Evolutionary conservation across 257 asterid genomes (phyloP).

Genomic region (Salvia splendens): DNA sequence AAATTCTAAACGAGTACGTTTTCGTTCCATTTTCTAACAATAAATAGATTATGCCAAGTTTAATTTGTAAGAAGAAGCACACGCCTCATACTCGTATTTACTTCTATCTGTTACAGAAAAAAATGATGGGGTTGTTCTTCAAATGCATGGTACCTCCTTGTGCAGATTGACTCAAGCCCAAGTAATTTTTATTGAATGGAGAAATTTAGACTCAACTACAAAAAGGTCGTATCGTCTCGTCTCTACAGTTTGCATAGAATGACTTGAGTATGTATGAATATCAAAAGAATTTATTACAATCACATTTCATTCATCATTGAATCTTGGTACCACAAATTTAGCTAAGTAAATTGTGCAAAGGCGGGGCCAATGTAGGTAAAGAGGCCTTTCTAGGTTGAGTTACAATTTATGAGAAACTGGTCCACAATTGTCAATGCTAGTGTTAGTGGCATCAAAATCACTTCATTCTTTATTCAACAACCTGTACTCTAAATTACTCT

Average conservation of each 20-base stretch:
- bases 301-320: not conserved
- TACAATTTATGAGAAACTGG: too few species aligned
- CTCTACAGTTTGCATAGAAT: too few species aligned
- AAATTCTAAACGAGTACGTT: slow-evolving; percentile 59
- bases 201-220: not conserved
- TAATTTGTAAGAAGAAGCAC: too few species aligned
- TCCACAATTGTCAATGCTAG: too few species aligned
- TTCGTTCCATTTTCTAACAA: not conserved
- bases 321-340: slow-evolving; percentile 2
- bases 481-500: too few species aligned
- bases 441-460: too few species aligned
- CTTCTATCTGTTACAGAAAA: slow-evolving; percentile 51
- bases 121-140: slow-evolving; percentile 76
- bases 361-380: too few species aligned
- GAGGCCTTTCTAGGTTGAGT: too few species aligned
- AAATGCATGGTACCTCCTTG: slow-evolving; percentile 89
- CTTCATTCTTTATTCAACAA: too few species aligned
- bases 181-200: too few species aligned
- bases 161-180: slow-evolving; percentile 42
- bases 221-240: not conserved
- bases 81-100: too few species aligned
- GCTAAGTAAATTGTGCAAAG: not conserved
- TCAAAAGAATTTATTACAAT: slow-evolving; percentile 5
- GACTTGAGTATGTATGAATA: not conserved
- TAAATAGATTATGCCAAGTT: too few species aligned